Conservation (phyloP, 495 filamentous ascomycete genomes). For the Lasiosphaeria ovina region DNA sequence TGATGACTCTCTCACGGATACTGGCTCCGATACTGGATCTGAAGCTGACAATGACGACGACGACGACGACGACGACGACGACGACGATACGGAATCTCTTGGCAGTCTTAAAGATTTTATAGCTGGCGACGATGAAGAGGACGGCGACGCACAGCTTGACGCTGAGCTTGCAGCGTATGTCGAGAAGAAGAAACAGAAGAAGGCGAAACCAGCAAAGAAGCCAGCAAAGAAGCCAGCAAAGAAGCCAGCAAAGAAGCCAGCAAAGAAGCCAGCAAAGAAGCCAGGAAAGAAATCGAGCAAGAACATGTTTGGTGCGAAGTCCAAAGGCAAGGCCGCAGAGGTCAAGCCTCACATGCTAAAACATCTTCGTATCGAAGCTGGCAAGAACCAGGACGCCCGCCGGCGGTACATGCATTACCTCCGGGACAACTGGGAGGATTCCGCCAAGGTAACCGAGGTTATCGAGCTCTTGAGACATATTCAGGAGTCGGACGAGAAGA, state of each 20-base stretch:
- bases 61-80: constrained; percentile 42
- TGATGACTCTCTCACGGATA: constrained; percentile 23
- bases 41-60: constrained; percentile 42
- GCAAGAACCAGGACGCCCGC: constrained; percentile 59
- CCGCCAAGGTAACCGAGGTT: constrained; percentile 76
- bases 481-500: constrained; percentile 61
- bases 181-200: background rate
- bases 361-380: constrained; percentile 52
- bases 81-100: constrained; percentile 33
- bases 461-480: constrained; percentile 60
- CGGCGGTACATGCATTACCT: constrained; percentile 63
- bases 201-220: constrained; percentile 8
- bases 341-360: constrained; percentile 28
- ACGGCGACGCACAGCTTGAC: constrained; percentile 15
- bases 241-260: constrained; percentile 5
- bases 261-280: constrained; percentile 17
- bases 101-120: constrained; percentile 59
- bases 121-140: constrained; percentile 37
- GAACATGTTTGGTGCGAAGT: constrained; percentile 28
- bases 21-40: constrained; percentile 37
- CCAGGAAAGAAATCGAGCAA: constrained; percentile 14
- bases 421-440: constrained; percentile 65
- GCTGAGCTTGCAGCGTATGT: background rate
- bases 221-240: constrained; percentile 12
- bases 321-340: constrained; percentile 22